These are phyloP conservation scores for Abrus precatorius DNA, from an alignment of 306 rosid genomes.

Conservation along the genomic window DNA sequence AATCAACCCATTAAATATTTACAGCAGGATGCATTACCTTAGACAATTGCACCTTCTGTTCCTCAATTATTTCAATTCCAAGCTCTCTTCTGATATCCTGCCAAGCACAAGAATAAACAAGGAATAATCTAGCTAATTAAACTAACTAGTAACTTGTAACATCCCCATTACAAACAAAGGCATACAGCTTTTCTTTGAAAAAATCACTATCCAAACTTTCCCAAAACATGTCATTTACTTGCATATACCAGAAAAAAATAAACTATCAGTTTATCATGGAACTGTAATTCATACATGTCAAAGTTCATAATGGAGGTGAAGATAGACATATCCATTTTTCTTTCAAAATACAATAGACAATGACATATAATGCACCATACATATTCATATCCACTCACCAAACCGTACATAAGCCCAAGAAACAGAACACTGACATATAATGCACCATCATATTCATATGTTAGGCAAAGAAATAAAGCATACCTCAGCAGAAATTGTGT, in stretches of 20 bases:
- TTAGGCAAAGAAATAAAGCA: neutral
- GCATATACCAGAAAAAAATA: neutral
- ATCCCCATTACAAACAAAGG: neutral
- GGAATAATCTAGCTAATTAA: neutral
- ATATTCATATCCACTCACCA: too few species aligned
- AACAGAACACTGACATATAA: neutral
- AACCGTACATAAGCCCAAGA: neutral
- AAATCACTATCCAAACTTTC: neutral
- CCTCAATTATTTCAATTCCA: constrained; percentile 52
- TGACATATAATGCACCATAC: neutral
- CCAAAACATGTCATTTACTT: neutral
- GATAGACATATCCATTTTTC: neutral
- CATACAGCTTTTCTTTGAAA: neutral
- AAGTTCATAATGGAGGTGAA: neutral
- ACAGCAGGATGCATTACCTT: constrained; percentile 52
- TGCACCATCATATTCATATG: neutral
- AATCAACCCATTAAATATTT: constrained; percentile 1
- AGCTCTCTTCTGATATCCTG: constrained; percentile 64
- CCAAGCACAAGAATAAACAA: constrained; percentile 34
- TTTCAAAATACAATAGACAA: neutral
- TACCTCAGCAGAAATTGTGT: constrained; percentile 45
- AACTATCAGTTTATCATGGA: neutral
- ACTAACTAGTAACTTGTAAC: neutral
- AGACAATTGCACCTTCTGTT: constrained; percentile 47
- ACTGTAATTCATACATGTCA: neutral